Evolutionary conservation across 768 basidiomycete species (phyloP).

Genomic region (Mycena epipterygia): DNA sequence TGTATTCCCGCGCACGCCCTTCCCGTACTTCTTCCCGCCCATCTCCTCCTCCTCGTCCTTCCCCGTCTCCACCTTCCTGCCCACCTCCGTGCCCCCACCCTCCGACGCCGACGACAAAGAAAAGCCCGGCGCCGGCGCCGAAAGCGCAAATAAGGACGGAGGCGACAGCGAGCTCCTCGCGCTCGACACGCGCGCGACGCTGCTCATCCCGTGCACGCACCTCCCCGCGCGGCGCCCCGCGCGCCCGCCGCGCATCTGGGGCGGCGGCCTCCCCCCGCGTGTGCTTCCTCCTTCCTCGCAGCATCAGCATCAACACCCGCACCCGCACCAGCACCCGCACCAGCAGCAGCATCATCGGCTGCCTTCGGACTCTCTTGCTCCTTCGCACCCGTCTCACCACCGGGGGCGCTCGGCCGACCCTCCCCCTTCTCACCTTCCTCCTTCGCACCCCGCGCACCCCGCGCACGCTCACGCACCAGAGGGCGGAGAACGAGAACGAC

Average conservation of each 20-base stretch:
- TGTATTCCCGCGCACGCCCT: slow-evolving; percentile 28
- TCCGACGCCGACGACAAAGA: not conserved
- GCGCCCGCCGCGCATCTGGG: slow-evolving; percentile 59
- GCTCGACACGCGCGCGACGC: slow-evolving; percentile 45
- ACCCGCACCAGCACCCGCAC: not conserved
- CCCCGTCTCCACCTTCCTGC: not conserved
- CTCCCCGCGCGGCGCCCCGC: slow-evolving; percentile 54
- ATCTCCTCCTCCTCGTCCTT: not conserved
- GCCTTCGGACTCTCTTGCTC: no score
- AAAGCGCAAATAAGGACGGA: no score
- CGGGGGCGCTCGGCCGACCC: no score
- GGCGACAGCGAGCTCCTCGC: slow-evolving; percentile 13
- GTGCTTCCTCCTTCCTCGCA: no score
- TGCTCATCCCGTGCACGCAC: slow-evolving; percentile 57
- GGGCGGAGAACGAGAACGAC: no score
- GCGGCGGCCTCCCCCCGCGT: slow-evolving; percentile 54
- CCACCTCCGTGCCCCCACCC: not conserved
- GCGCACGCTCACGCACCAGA: no score
- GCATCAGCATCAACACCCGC: not conserved
- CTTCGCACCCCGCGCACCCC: no score
- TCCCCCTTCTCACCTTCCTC: no score
- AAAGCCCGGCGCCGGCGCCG: not conserved
- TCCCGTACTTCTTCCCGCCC: slow-evolving; percentile 30
- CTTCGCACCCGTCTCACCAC: no score
- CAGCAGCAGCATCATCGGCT: no score